Evolutionary conservation across 805 yeast species (phyloP).

Genomic region (Kazachstania viticola): DNA sequence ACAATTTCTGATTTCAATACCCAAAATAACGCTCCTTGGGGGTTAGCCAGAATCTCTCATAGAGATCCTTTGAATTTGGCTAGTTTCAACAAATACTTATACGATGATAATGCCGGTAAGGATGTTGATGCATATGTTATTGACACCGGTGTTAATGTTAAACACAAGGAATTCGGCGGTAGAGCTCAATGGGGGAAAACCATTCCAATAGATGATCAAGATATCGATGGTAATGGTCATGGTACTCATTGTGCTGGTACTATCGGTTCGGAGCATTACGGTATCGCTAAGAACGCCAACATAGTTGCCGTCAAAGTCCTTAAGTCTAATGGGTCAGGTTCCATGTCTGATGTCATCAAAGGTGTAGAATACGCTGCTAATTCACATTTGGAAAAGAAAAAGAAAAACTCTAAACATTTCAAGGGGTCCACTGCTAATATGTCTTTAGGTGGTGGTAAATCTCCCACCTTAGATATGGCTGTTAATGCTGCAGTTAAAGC

Average conservation of each 20-base stretch:
- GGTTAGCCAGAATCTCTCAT: conserved; percentile 82
- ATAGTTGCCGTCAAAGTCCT: conserved; percentile 77
- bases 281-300: conserved; percentile 74
- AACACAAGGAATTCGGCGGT: conserved; percentile 69
- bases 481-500: conserved; percentile 82
- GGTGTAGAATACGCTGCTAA: conserved; percentile 81
- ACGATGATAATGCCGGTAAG: conserved; percentile 62
- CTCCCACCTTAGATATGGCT: conserved; percentile 77
- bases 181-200: conserved; percentile 84
- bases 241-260: conserved; percentile 98
- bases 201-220: conserved; percentile 58
- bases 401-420: conserved; percentile 48
- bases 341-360: conserved; percentile 73
- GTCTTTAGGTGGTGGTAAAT: conserved; percentile 91
- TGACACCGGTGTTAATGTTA: conserved; percentile 76
- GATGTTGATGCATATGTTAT: conserved; percentile 81
- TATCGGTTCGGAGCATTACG: conserved; percentile 67
- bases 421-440: conserved; percentile 85
- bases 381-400: conserved; percentile 42
- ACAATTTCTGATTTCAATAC: conserved; percentile 48
- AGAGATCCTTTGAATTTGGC: conserved; percentile 58
- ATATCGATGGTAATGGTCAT: conserved; percentile 80
- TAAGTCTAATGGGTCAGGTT: conserved; percentile 72
- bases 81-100: conserved; percentile 61
- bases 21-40: conserved; percentile 90